A percentile compares a stretch with the other conserved stretches of the same genome.
Conservation (phyloP, 2,329 filamentous ascomycete genomes). For the Bipolaris zeicola region DNA sequence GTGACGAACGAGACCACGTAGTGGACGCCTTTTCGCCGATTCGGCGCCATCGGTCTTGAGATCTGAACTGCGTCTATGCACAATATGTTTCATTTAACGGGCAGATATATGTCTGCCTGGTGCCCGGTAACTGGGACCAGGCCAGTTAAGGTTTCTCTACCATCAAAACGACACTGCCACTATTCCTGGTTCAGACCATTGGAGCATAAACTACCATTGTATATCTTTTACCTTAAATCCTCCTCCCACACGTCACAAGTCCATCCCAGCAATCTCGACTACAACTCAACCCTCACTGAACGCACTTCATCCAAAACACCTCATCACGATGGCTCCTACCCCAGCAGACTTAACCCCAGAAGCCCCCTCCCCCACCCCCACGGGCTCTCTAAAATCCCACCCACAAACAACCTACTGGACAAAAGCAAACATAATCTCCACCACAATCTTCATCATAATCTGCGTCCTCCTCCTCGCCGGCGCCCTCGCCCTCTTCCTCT, state of each 20-base stretch:
- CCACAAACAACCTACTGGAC: constrained; percentile 28
- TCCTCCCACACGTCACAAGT: constrained; percentile 2
- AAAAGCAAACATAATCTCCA: constrained; percentile 34
- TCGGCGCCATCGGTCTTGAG: constrained; percentile 21
- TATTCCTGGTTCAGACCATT: constrained; percentile 22
- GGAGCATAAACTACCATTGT: constrained; percentile 24
- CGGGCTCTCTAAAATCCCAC: constrained; percentile 14
- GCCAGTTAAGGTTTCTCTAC: constrained; percentile 13
- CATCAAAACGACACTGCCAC: constrained; percentile 17
- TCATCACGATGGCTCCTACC: constrained; percentile 32
- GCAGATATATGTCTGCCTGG: constrained; percentile 35
- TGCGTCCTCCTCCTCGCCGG: constrained; percentile 26
- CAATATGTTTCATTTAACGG: constrained; percentile 27
- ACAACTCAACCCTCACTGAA: not conserved
- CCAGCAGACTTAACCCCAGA: constrained; percentile 22
- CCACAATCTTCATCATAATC: constrained; percentile 34
- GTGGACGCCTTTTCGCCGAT: constrained; percentile 32
- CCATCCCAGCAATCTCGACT: not conserved
- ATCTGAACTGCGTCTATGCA: constrained; percentile 25
- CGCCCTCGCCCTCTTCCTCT: constrained; percentile 29
- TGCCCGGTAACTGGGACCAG: constrained; percentile 14
- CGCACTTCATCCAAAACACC: not conserved
- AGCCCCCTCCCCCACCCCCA: not conserved
- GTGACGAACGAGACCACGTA: constrained; percentile 25
- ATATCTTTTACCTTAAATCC: constrained; percentile 16